Percentiles rank a stretch among this genome's conserved stretches.
These are phyloP conservation scores for Anthracocystis setariae DNA, from an alignment of 1,284 basidiomycete genomes.

Conservation along the genomic window DNA sequence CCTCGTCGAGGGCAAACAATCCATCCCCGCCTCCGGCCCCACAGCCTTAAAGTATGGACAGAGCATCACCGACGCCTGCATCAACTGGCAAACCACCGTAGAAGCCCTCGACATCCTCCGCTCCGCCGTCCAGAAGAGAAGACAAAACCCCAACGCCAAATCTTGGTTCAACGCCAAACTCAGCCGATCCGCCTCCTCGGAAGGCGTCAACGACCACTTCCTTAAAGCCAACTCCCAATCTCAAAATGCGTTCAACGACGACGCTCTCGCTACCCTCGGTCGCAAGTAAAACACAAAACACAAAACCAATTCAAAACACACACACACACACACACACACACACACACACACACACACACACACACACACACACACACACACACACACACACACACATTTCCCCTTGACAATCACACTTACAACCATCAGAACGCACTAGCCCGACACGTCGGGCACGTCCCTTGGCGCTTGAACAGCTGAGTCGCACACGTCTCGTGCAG, in stretches of 20 bases:
- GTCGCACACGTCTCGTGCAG: conserved; percentile 56
- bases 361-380: too few species aligned
- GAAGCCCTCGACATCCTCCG: conserved; percentile 57
- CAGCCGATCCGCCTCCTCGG: conserved; percentile 17
- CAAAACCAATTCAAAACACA: too few species aligned
- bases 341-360: too few species aligned
- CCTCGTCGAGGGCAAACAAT: conserved; percentile 73
- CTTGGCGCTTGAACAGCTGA: conserved; percentile 27
- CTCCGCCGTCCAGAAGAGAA: conserved; percentile 49
- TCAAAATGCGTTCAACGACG: conserved; percentile 52
- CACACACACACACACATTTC: too few species aligned
- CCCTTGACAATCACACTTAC: neutral
- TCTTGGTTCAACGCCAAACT: conserved; percentile 35
- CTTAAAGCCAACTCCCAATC: conserved; percentile 4
- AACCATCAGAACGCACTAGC: conserved; percentile 15
- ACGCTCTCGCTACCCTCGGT: conserved; percentile 48
- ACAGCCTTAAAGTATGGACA: conserved; percentile 57
- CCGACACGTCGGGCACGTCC: conserved; percentile 54
- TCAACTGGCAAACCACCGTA: conserved; percentile 63
- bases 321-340: too few species aligned
- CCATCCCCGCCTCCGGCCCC: conserved; percentile 57
- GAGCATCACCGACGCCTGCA: conserved; percentile 64
- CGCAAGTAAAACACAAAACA: too few species aligned
- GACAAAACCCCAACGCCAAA: conserved; percentile 24
- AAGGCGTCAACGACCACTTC: conserved; percentile 47